Conservation (phyloP, 2,329 filamentous ascomycete genomes). For the Cucurbitaria berberidis region DNA sequence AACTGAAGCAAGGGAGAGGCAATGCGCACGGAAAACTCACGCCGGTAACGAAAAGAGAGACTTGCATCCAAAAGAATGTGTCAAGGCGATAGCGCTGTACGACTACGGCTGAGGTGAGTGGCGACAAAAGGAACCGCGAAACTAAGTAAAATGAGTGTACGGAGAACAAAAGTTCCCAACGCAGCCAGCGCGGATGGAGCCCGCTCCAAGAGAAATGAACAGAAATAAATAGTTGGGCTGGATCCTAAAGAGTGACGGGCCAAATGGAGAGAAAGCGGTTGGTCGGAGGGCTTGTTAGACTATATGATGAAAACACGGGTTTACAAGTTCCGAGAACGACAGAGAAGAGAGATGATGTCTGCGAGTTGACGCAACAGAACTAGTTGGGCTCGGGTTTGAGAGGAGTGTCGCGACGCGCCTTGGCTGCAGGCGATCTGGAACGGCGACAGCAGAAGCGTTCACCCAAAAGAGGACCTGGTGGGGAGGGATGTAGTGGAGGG, state of each 20-base stretch:
- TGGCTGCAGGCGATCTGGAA: constrained; percentile 52
- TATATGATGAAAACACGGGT: constrained; percentile 46
- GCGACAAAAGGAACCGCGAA: constrained; percentile 32
- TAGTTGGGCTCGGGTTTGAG: constrained; percentile 47
- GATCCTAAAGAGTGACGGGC: constrained; percentile 49
- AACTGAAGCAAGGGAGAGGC: constrained; percentile 36
- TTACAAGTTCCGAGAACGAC: constrained; percentile 39
- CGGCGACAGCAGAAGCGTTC: constrained; percentile 48
- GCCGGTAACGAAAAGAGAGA: constrained; percentile 28
- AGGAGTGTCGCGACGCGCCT: constrained; percentile 48
- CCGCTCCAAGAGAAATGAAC: constrained; percentile 45
- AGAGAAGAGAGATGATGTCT: constrained; percentile 40
- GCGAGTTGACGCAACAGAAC: constrained; percentile 47
- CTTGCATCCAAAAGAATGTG: constrained; percentile 44
- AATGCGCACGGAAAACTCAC: constrained; percentile 35
- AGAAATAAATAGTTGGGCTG: constrained; percentile 40
- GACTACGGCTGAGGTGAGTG: constrained; percentile 35
- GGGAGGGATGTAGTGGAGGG: constrained; percentile 36
- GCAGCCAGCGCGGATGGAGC: constrained; percentile 50
- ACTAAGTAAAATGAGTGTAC: constrained; percentile 47
- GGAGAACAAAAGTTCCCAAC: constrained; percentile 45
- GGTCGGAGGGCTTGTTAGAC: constrained; percentile 40
- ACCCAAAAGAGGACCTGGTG: constrained; percentile 44
- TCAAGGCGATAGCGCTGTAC: constrained; percentile 43
- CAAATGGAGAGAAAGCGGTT: constrained; percentile 44